Conservation (phyloP, 768 basidiomycete species). For the Macrocybe gigantea region DNA sequence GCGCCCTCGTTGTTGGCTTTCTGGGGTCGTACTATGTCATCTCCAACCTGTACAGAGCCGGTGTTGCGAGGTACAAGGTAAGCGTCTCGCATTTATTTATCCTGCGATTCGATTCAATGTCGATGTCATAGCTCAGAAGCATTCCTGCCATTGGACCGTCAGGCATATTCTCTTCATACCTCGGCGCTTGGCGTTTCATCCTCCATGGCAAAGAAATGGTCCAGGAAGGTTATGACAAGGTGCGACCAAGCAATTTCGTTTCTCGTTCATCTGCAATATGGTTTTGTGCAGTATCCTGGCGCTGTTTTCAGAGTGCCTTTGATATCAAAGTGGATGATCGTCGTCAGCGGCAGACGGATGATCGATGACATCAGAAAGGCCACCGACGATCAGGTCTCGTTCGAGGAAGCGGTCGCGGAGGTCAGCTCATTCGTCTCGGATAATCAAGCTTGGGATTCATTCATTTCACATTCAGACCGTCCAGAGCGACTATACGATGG, state of each 20-base stretch:
- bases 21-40: too few relatives aligned
- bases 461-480: conserved; percentile 17
- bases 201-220: conserved; percentile 9
- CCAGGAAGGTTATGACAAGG: conserved; percentile 13
- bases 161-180: conserved; percentile 10
- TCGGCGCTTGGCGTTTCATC: conserved; percentile 10
- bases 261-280: background rate
- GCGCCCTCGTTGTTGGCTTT: too few relatives aligned
- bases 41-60: too few relatives aligned
- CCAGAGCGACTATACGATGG: conserved; percentile 25
- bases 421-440: background rate
- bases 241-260: conserved; percentile 1
- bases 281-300: conserved; percentile 8
- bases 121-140: conserved; percentile 3
- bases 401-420: conserved; percentile 6
- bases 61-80: too few relatives aligned
- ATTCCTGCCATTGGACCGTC: conserved; percentile 13
- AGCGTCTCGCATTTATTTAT: too few relatives aligned
- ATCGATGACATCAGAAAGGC: conserved; percentile 29
- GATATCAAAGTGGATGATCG: conserved; percentile 23
- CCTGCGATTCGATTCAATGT: conserved; percentile 1
- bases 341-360: conserved; percentile 21
- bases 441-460: background rate
- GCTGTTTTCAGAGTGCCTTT: conserved; percentile 16
- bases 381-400: conserved; percentile 20